Percentiles rank a stretch among this genome's conserved stretches.
Conservation (phyloP, 169 alveolate species). For the Ichthyophthirius multifiliis region DNA sequence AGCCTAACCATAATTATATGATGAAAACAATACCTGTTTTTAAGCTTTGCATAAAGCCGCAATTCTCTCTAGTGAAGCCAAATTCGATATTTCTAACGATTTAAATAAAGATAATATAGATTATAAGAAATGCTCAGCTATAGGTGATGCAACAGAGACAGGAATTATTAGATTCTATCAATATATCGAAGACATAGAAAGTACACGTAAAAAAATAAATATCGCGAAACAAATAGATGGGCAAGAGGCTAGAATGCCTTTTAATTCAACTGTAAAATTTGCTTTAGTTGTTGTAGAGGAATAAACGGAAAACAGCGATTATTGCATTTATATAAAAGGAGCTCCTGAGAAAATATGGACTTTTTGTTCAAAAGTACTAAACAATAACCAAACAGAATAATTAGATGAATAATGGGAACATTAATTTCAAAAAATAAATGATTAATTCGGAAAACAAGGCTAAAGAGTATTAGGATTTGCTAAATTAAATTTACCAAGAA, state of each 20-base stretch:
- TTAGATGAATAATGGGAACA: constrained; percentile 19
- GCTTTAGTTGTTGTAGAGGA: constrained; percentile 12
- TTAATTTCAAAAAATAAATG: constrained; percentile 32
- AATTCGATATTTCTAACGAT: constrained; percentile 4
- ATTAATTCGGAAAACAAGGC: constrained; percentile 40
- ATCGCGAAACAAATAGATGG: not conserved
- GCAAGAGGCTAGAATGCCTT: constrained; percentile 25
- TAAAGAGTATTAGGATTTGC: constrained; percentile 65
- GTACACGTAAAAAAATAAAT: constrained; percentile 2
- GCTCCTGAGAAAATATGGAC: constrained; percentile 55
- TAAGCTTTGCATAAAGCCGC: constrained; percentile 35
- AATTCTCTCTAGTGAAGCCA: constrained; percentile 34
- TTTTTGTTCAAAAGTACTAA: constrained; percentile 1
- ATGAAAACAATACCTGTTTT: constrained; percentile 11
- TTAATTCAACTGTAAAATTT: constrained; percentile 22
- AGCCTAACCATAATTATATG: too few species aligned
- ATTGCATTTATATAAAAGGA: constrained; percentile 34
- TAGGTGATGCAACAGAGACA: constrained; percentile 84
- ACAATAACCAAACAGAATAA: not conserved
- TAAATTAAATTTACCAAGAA: constrained; percentile 17
- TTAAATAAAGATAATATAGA: not conserved
- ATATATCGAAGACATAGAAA: constrained; percentile 48
- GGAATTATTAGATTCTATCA: constrained; percentile 79
- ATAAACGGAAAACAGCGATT: not conserved
- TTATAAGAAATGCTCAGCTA: not conserved